A percentile compares a stretch with the other conserved stretches of the same genome.
These are phyloP conservation scores for Pulicaria dysenterica DNA, from an alignment of 129 eudicot species.

Conservation along the genomic window DNA sequence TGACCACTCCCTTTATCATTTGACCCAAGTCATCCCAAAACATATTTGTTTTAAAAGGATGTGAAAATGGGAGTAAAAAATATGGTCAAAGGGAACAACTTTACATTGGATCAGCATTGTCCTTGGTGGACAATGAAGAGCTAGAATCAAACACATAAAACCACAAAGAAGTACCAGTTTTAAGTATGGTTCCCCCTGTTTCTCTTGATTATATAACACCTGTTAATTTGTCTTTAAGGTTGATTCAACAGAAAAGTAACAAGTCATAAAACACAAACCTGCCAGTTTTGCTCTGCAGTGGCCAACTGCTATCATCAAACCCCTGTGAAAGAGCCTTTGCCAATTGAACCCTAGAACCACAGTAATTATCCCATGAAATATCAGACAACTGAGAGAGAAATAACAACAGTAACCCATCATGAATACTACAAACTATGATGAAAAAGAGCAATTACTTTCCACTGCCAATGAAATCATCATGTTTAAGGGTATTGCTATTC, in stretches of 20 bases:
- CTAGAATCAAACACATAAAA: neutral
- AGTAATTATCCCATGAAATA: slow-evolving; percentile 14
- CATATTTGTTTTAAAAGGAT: too few relatives aligned
- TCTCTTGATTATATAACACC: neutral
- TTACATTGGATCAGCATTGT: too few relatives aligned
- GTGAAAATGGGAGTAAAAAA: too few relatives aligned
- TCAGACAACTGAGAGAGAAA: neutral
- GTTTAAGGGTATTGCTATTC: slow-evolving; percentile 82
- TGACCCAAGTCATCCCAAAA: too few relatives aligned
- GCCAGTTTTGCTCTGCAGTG: slow-evolving; percentile 74
- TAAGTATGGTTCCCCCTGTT: too few relatives aligned
- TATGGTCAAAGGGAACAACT: too few relatives aligned
- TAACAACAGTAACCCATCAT: neutral
- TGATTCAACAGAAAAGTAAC: neutral
- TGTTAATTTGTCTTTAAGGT: neutral
- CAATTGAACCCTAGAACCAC: slow-evolving; percentile 60
- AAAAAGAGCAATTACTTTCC: slow-evolving; percentile 68
- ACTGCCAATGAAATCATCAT: slow-evolving; percentile 79
- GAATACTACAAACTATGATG: neutral
- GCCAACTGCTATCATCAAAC: slow-evolving; percentile 85
- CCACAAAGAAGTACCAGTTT: neutral
- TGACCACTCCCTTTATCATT: slow-evolving; percentile 3
- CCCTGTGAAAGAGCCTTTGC: slow-evolving; percentile 80
- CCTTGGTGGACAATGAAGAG: too few relatives aligned
- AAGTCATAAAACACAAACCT: slow-evolving; percentile 47